These are phyloP conservation scores for Salix brachista DNA, from an alignment of 345 rosid genomes.

Conservation along the genomic window DNA sequence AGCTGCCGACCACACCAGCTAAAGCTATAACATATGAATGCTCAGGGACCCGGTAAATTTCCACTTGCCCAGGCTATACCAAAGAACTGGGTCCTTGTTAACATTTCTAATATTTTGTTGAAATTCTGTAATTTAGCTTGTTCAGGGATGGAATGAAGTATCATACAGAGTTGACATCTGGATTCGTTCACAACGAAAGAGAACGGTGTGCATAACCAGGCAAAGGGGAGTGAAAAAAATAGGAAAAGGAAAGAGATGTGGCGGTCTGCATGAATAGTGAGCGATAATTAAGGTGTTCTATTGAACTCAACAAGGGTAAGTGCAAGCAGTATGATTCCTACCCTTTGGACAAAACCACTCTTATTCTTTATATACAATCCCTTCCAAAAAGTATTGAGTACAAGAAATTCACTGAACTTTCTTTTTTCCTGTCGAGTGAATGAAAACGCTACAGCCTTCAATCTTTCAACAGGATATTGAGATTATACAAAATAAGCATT, in stretches of 20 bases:
- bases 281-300: not conserved
- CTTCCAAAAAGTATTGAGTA: too few relatives aligned
- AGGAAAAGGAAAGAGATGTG: too few relatives aligned
- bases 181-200: not conserved
- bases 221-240: too few relatives aligned
- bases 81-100: not conserved
- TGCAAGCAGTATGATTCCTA: not conserved
- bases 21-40: too few relatives aligned
- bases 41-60: too few relatives aligned
- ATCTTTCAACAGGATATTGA: slow-evolving; percentile 20
- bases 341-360: not conserved
- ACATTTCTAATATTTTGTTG: not conserved
- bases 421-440: slow-evolving; percentile 3
- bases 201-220: too few relatives aligned
- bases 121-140: not conserved
- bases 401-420: not conserved
- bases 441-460: slow-evolving; percentile 8
- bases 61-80: not conserved
- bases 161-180: not conserved
- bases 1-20: not conserved
- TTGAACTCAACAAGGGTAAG: not conserved
- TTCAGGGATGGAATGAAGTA: not conserved
- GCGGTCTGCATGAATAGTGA: too few relatives aligned
- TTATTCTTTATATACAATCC: not conserved
- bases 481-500: slow-evolving; percentile 29